Base-by-base conservation (phyloP, 2,329 filamentous ascomycete species). In the Herpotrichia juniperi region DNA sequence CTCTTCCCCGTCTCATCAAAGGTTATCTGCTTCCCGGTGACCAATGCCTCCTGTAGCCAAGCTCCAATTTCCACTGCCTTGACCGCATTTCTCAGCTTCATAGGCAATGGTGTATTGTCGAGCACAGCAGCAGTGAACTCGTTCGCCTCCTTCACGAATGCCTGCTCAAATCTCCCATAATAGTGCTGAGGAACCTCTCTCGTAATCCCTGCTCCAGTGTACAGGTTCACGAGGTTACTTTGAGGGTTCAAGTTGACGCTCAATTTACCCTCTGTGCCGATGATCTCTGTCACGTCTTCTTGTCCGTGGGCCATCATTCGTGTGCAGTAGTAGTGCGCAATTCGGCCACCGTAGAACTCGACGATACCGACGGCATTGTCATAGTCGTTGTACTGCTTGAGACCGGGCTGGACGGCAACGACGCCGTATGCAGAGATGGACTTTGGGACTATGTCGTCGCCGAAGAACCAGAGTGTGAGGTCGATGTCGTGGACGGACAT, bases 21-120 rank as follows among this genome's bases (percentile, higher is more conserved):
- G 46, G 74, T 77, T 26, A 87, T 82, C 72, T 83, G 84, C 66
- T 79, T 75, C 7, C 80, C 82, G 0, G 74, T 78, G 44, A 81
- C 77, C 68, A 87, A 68, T 12, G 78, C 76, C 64, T 86, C 81
- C 66, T 87, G 83, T 55, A 87, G 4, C 82, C 62, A 83, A 42
- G 66, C 58, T 1, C 69, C 74, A 54, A 78, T 77, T 53, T 71
- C 59, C 42, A 76, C 68, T 10, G 68, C 69, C 57, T 64, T 72
- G 21, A 74, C 61, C 17, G 62, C 72, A 39, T 62, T 64, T 17
- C 68, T 64, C 34, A 77, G 63, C 28, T 65, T 57, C 51, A 76
- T 48, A 0, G 75, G 74, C 26, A 77, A 58, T 1, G 68, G 59
- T 31, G 55, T 72, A 37, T 75, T 63, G 12, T 76, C 61, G n/a